Base-by-base conservation (phyloP, 306 rosid species). In the Benincasa hispida region DNA sequence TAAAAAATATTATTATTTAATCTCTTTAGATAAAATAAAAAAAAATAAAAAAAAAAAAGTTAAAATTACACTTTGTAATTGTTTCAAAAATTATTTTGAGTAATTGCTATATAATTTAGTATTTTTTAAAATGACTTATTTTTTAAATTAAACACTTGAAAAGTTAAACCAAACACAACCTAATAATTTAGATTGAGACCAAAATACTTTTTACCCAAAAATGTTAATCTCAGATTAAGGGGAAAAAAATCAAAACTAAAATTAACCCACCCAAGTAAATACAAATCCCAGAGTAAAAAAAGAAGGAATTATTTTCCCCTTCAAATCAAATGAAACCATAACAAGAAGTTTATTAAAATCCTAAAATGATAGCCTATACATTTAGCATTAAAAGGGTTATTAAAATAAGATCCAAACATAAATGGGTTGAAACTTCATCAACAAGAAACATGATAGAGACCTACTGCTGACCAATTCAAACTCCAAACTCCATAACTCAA, bases 381-480 rank as follows among this genome's bases (percentile, higher is more conserved):
- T 0, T 11, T 42, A 41, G 35, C 12, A 13, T 41, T 3, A 39
- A 39, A 21, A 67, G 32, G 28, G n/a, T 42, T 22, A 24, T 22
- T 37, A 12, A 61, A 67, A 10, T 37, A 67, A 39, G 32, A 41
- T 68, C 55, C 6, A 68, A 24, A 69, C 75, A 7, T 41, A 1
- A 25, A 70, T 70, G 75, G 55, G 75, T 70, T 47, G 39, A 6
- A 25, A 45, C 57, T 70, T 42, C 27, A 18, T 72, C 18, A 48
- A 59, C 17, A 63, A 21, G 50, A 65, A 35, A 61, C 65, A 35
- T 51, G 73, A 82, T 42, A 75, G 55, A 32, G 77, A 74, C 83
- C 21, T 58, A 63, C 70, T 77, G 84, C 84, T 62, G 59, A 60
- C 75, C 85, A 80, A 28, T 58, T 72, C 76, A 72, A 67, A 67